Conservation (phyloP, 2,329 filamentous ascomycete species). For the Venturia oleaginea region DNA sequence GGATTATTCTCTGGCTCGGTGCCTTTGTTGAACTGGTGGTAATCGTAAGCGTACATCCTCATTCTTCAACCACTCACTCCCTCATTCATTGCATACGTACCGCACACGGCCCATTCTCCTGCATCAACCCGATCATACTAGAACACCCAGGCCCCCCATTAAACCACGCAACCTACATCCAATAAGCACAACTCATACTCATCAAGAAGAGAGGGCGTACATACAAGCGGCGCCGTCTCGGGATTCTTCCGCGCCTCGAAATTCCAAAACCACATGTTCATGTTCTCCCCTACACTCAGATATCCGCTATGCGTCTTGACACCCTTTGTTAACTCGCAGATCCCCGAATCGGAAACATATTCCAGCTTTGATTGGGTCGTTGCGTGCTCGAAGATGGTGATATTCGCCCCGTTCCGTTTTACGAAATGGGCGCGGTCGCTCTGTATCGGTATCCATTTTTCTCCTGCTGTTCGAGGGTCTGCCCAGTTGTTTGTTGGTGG, state of each 20-base stretch:
- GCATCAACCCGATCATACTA: slow-evolving; percentile 32
- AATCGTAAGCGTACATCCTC: too few species aligned
- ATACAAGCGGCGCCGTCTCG: slow-evolving; percentile 31
- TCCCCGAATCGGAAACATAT: slow-evolving; percentile 42
- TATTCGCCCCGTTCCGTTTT: slow-evolving; percentile 29
- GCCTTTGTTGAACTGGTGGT: slow-evolving; percentile 32
- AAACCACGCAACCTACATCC: slow-evolving; percentile 31
- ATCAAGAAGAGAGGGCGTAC: not conserved
- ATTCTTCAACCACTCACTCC: too few species aligned
- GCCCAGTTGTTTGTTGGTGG: not conserved
- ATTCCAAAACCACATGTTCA: slow-evolving; percentile 38
- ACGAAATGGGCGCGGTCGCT: not conserved
- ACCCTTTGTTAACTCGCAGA: slow-evolving; percentile 42
- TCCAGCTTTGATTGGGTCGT: slow-evolving; percentile 35
- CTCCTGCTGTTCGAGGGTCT: not conserved
- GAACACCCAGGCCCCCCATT: slow-evolving; percentile 40
- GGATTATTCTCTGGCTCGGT: slow-evolving; percentile 37
- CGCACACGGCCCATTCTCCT: slow-evolving; percentile 28
- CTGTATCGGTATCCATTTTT: slow-evolving; percentile 7
- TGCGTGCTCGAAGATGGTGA: slow-evolving; percentile 41
- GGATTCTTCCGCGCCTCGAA: slow-evolving; percentile 40
- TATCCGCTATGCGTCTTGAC: slow-evolving; percentile 46
- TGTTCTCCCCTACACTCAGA: slow-evolving; percentile 36
- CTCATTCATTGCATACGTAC: too few species aligned
- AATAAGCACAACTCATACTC: not conserved